These are phyloP conservation scores for Pachysandra terminalis DNA, from an alignment of 164 flowering plant genomes.

Conservation along the genomic window DNA sequence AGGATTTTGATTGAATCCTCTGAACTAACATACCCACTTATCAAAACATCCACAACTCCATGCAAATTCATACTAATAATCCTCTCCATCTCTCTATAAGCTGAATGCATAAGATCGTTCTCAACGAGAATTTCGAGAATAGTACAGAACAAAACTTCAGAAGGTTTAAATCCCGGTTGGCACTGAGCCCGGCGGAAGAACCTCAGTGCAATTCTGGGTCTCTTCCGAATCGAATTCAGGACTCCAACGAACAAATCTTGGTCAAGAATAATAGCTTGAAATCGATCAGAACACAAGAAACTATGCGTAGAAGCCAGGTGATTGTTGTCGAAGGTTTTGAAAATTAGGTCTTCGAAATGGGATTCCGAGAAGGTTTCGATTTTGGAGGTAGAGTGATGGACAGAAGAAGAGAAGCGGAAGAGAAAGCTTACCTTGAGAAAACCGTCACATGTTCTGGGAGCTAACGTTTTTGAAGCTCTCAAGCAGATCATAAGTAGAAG, in stretches of 20 bases:
- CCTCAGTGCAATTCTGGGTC: constrained; percentile 42
- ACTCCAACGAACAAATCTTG: constrained; percentile 36
- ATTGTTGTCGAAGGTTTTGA: constrained; percentile 17
- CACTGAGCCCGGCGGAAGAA: constrained; percentile 54
- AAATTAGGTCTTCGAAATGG: constrained; percentile 30
- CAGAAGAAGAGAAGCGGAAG: constrained; percentile 7
- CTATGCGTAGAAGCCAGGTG: constrained; percentile 22
- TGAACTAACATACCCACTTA: constrained; percentile 27
- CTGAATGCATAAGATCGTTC: constrained; percentile 34
- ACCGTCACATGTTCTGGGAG: neutral
- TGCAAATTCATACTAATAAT: constrained; percentile 28
- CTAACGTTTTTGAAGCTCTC: constrained; percentile 30
- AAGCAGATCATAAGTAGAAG: constrained; percentile 31
- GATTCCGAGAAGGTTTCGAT: constrained; percentile 6
- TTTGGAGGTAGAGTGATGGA: neutral
- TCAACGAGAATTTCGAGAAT: constrained; percentile 44
- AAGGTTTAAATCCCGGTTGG: constrained; percentile 38
- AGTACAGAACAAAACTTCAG: constrained; percentile 31
- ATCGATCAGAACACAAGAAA: constrained; percentile 23
- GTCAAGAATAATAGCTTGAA: constrained; percentile 29
- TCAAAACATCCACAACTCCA: constrained; percentile 42
- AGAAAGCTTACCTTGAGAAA: constrained; percentile 23
- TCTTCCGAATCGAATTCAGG: constrained; percentile 27
- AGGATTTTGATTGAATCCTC: constrained; percentile 37
- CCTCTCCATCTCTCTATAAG: constrained; percentile 40